A percentile compares a stretch with the other conserved stretches of the same genome.
These are phyloP conservation scores for Albugo laibachii DNA, from an alignment of 352 stramenopile genomes.

Conservation along the genomic window DNA sequence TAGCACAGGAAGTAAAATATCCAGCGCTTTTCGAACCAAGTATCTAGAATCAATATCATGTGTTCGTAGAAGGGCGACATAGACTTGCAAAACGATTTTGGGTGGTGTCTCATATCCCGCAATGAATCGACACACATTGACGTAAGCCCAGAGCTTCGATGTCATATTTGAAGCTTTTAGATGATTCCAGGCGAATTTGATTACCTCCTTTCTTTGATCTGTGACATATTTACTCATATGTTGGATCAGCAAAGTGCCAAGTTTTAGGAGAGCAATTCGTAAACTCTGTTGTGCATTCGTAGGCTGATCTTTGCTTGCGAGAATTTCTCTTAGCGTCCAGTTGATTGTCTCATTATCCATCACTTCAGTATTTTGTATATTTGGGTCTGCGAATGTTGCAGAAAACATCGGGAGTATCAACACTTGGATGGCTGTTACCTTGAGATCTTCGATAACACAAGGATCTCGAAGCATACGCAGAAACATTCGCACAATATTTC, in stretches of 20 bases:
- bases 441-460: conserved; percentile 64
- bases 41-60: conserved; percentile 90
- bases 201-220: conserved; percentile 90
- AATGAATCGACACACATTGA: conserved; percentile 95
- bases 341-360: conserved; percentile 73
- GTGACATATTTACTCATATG: conserved; percentile 85
- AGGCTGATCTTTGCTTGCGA: conserved; percentile 66
- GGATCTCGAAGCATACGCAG: conserved; percentile 66
- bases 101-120: conserved; percentile 88
- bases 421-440: conserved; percentile 85
- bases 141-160: conserved; percentile 94
- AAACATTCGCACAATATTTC: conserved; percentile 79
- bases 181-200: conserved; percentile 97
- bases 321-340: conserved; percentile 77
- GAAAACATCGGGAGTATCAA: conserved; percentile 88
- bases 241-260: conserved; percentile 92
- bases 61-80: conserved; percentile 85
- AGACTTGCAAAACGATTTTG: conserved; percentile 96
- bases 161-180: conserved; percentile 88
- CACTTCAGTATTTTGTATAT: conserved; percentile 59
- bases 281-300: conserved; percentile 54
- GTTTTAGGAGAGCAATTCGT: conserved; percentile 84
- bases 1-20: conserved; percentile 90
- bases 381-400: conserved; percentile 64
- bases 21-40: conserved; percentile 85